A percentile compares a stretch with the other conserved stretches of the same genome.
phyloP scores from a whole-genome alignment of 495 filamentous ascomycete species.

The Daldinia loculata region DNA sequence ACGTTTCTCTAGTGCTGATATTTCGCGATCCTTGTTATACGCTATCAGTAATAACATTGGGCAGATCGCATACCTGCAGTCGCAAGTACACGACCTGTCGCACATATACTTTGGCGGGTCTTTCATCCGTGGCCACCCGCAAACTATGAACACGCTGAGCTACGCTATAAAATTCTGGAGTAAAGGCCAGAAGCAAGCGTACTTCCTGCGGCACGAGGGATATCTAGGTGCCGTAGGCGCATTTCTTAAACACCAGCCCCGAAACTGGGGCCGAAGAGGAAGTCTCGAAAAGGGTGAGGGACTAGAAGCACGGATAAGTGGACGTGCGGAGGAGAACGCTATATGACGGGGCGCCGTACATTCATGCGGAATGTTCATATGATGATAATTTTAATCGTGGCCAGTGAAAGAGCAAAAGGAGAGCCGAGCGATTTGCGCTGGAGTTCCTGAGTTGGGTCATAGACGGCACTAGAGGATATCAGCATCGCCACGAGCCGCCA shows the following conservation, averaged over 20 bases:
- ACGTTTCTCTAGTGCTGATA: conserved; percentile 59
- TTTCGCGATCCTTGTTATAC: conserved; percentile 74
- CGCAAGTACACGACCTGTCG: conserved; percentile 86
- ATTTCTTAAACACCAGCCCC: conserved; percentile 88
- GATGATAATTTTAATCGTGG: conserved; percentile 3
- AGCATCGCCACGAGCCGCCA: not conserved
- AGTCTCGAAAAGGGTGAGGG: conserved; percentile 62
- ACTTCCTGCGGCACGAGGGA: conserved; percentile 94
- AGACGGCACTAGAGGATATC: not conserved
- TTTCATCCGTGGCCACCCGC: conserved; percentile 94
- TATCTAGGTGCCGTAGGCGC: conserved; percentile 97
- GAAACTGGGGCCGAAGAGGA: conserved; percentile 88
- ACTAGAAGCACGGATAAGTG: conserved; percentile 30
- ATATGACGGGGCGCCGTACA: not conserved
- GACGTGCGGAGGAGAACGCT: conserved; percentile 1
- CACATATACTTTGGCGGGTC: conserved; percentile 97
- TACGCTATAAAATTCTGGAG: conserved; percentile 99
- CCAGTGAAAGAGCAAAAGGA: not conserved
- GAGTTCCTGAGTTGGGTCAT: not conserved
- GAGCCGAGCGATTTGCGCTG: not conserved
- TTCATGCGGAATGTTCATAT: not conserved
- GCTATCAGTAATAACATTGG: conserved; percentile 95
- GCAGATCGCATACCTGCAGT: conserved; percentile 95
- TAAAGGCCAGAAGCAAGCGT: conserved; percentile 91
- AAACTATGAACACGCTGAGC: conserved; percentile 95